Evolutionary conservation across 495 filamentous ascomycete species (phyloP).

Genomic region (Glutinoglossum americanum): DNA sequence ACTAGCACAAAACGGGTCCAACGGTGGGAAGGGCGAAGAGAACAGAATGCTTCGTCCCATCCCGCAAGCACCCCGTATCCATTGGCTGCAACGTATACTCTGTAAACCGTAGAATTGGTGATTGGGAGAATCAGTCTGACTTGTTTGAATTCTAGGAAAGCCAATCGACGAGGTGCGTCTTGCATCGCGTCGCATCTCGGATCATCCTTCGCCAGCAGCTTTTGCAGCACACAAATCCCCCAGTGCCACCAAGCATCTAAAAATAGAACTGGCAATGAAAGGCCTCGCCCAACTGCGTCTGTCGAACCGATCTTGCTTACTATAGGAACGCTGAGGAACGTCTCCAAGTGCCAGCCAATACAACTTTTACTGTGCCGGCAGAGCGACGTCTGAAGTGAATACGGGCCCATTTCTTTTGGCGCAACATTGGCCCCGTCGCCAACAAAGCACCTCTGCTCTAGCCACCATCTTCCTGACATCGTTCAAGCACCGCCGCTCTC

Average conservation of each 20-base stretch:
- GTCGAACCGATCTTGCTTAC: neutral
- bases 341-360: neutral
- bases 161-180: neutral
- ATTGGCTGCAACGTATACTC: no score
- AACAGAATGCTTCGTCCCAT: neutral
- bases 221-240: neutral
- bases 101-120: neutral
- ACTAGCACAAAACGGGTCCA: neutral
- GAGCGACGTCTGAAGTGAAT: neutral
- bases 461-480: neutral
- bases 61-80: neutral
- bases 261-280: neutral
- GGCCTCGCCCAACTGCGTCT: neutral
- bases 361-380: neutral
- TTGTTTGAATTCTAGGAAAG: neutral
- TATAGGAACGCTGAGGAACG: neutral
- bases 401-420: neutral
- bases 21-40: neutral
- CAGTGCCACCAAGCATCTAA: neutral
- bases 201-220: neutral
- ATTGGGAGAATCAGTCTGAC: neutral
- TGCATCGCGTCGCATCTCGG: neutral
- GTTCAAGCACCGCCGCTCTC: neutral
- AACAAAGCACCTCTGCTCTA: neutral
- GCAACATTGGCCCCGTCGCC: neutral